Percentiles rank a stretch among this genome's conserved stretches.
Conservation (phyloP, 805 yeast species). For the Candida caryicola region DNA sequence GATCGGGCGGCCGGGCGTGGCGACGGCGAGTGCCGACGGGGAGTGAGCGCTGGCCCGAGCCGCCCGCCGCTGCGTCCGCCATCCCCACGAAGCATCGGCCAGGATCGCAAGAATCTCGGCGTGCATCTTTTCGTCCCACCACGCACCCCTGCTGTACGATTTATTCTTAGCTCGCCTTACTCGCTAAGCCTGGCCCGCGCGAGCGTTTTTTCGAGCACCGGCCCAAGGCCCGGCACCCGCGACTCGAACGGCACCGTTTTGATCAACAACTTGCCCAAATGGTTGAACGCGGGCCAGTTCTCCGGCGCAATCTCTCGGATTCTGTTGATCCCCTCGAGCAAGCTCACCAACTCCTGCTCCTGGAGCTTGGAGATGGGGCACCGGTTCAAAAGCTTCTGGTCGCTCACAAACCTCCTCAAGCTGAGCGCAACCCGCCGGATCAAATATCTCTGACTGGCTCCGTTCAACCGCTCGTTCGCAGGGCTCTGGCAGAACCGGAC, state of each 20-base stretch:
- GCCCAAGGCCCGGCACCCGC: constrained; percentile 1
- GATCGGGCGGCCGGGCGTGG: too few relatives aligned
- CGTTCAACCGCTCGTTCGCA: constrained; percentile 16
- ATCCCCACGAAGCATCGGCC: too few relatives aligned
- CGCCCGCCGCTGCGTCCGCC: too few relatives aligned
- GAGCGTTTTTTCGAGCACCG: not conserved
- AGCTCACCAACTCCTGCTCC: constrained; percentile 52
- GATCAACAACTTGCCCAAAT: constrained; percentile 1
- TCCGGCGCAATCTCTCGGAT: not conserved
- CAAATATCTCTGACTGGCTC: constrained; percentile 35
- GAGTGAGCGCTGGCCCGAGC: too few relatives aligned
- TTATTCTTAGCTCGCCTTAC: too few relatives aligned
- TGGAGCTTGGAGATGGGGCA: constrained; percentile 70
- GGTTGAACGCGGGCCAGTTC: not conserved
- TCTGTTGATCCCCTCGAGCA: constrained; percentile 39
- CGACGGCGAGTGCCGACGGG: too few relatives aligned
- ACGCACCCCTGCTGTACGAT: too few relatives aligned
- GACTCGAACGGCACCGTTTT: constrained; percentile 1
- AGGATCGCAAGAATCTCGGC: too few relatives aligned
- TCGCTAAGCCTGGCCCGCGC: not conserved
- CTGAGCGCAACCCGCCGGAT: constrained; percentile 58
- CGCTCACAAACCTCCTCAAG: constrained; percentile 62
- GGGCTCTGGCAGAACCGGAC: constrained; percentile 38
- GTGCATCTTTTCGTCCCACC: too few relatives aligned
- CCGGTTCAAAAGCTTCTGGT: constrained; percentile 52